phyloP scores from a whole-genome alignment of 139 green algal genomes.

The Edaphochlamys debaryana region DNA sequence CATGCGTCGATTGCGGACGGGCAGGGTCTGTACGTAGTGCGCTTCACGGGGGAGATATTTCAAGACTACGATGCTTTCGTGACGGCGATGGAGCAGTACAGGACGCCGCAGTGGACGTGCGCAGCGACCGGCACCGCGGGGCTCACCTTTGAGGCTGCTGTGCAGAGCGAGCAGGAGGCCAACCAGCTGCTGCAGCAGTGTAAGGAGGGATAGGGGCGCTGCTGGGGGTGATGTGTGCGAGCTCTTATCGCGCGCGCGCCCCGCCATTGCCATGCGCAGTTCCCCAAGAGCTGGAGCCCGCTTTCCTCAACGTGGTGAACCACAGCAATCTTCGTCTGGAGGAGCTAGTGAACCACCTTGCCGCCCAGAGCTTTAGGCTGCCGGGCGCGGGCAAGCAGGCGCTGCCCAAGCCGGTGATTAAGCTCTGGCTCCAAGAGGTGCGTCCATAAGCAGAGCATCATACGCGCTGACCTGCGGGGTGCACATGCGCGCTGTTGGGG shows the following conservation, averaged over 20 bases:
- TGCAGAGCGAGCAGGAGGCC: conserved; percentile 29
- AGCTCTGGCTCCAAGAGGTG: conserved; percentile 38
- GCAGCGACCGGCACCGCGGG: conserved; percentile 56
- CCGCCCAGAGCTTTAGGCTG: too few species aligned
- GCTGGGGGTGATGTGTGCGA: too few species aligned
- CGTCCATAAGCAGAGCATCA: too few species aligned
- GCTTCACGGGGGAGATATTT: conserved; percentile 76
- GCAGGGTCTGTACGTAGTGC: conserved; percentile 64
- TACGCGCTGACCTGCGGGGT: too few species aligned
- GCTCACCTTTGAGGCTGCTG: conserved; percentile 81
- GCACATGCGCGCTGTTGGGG: too few species aligned
- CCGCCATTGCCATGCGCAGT: conserved; percentile 46
- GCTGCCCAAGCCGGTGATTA: conserved; percentile 5
- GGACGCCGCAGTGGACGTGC: conserved; percentile 70
- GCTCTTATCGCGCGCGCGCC: not conserved
- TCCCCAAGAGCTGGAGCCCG: conserved; percentile 57
- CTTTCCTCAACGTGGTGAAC: conserved; percentile 58
- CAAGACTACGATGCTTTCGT: conserved; percentile 69
- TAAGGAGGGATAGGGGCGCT: not conserved
- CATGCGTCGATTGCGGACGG: not conserved
- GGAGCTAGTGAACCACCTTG: conserved; percentile 44
- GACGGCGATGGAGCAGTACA: conserved; percentile 59
- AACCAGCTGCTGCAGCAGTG: conserved; percentile 6
- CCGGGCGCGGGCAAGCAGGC: not conserved
- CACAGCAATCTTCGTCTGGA: conserved; percentile 56